These are phyloP conservation scores for Penicillium subrubescens DNA, from an alignment of 495 filamentous ascomycete genomes.

Conservation along the genomic window DNA sequence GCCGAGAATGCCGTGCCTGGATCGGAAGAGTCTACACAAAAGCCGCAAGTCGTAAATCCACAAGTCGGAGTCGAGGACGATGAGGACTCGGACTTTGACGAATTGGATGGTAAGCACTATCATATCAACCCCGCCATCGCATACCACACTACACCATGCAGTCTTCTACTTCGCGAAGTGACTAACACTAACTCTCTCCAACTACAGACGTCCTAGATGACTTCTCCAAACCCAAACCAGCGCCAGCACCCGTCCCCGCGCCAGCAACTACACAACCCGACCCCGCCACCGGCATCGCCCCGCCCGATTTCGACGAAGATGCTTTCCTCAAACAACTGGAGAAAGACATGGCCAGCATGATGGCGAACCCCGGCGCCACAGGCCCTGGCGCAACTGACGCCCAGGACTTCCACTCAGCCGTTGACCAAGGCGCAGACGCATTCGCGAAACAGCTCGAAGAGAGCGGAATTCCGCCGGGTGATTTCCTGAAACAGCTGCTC, in stretches of 20 bases:
- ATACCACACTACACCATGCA: not conserved
- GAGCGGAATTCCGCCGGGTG: slow-evolving; percentile 68
- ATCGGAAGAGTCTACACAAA: slow-evolving; percentile 1
- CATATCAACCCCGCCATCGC: not conserved
- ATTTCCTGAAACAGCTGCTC: slow-evolving; percentile 79
- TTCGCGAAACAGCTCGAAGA: slow-evolving; percentile 83
- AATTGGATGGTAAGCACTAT: slow-evolving; percentile 71
- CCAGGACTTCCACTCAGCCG: slow-evolving; percentile 28
- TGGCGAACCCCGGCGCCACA: slow-evolving; percentile 48
- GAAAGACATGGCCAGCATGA: slow-evolving; percentile 80
- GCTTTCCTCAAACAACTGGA: slow-evolving; percentile 78
- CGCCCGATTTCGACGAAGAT: slow-evolving; percentile 54
- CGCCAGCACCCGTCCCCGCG: slow-evolving; percentile 36
- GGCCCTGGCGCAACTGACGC: slow-evolving; percentile 17
- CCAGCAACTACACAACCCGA: slow-evolving; percentile 16
- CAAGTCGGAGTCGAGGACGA: slow-evolving; percentile 29
- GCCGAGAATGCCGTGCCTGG: slow-evolving; percentile 2
- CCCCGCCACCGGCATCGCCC: slow-evolving; percentile 20
- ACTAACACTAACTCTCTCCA: slow-evolving; percentile 1
- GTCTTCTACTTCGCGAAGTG: not conserved
- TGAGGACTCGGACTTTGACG: slow-evolving; percentile 73
- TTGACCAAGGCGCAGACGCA: slow-evolving; percentile 43
- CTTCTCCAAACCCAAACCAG: slow-evolving; percentile 61
- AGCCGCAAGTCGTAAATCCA: slow-evolving; percentile 9
- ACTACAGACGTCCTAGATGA: slow-evolving; percentile 83